Conservation (phyloP, 2,329 filamentous ascomycete species). For the Epichloe typhina region DNA sequence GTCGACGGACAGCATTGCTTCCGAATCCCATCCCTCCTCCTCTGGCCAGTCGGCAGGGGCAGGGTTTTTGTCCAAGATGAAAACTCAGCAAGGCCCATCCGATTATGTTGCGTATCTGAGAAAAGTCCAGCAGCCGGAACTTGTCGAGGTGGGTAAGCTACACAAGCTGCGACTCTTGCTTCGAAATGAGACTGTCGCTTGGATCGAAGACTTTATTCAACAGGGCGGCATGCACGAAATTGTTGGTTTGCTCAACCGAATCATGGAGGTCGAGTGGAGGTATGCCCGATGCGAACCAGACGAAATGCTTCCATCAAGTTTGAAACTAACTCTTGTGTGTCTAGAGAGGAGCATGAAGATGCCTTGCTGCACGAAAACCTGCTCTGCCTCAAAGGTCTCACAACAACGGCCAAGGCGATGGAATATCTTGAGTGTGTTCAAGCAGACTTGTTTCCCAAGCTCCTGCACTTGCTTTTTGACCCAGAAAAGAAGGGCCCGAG, state of each 20-base stretch:
- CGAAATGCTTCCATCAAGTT: not conserved
- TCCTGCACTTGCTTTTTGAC: conserved; percentile 84
- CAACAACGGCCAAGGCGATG: conserved; percentile 78
- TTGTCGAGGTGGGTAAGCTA: conserved; percentile 84
- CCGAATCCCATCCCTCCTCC: conserved; percentile 39
- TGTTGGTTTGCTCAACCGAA: conserved; percentile 73
- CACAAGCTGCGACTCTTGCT: conserved; percentile 85
- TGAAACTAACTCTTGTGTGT: conserved; percentile 8
- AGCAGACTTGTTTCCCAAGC: conserved; percentile 66
- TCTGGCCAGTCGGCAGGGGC: conserved; percentile 41
- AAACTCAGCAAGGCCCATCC: conserved; percentile 59
- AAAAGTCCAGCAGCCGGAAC: conserved; percentile 67
- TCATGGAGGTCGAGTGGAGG: conserved; percentile 94
- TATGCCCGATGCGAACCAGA: conserved; percentile 18
- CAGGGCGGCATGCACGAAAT: conserved; percentile 90
- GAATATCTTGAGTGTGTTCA: conserved; percentile 72
- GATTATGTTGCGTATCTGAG: conserved; percentile 80
- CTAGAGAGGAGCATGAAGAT: conserved; percentile 89
- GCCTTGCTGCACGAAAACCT: conserved; percentile 82
- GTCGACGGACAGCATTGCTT: conserved; percentile 56
- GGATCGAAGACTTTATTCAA: conserved; percentile 85
- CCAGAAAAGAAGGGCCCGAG: conserved; percentile 97
- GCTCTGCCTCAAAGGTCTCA: conserved; percentile 85
- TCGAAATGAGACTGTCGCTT: conserved; percentile 87
- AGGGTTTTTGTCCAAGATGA: conserved; percentile 52